Percentiles rank a stretch among this genome's conserved stretches.
Conservation (phyloP, 1,284 basidiomycete genomes). For the Apiotrichum siamense region DNA sequence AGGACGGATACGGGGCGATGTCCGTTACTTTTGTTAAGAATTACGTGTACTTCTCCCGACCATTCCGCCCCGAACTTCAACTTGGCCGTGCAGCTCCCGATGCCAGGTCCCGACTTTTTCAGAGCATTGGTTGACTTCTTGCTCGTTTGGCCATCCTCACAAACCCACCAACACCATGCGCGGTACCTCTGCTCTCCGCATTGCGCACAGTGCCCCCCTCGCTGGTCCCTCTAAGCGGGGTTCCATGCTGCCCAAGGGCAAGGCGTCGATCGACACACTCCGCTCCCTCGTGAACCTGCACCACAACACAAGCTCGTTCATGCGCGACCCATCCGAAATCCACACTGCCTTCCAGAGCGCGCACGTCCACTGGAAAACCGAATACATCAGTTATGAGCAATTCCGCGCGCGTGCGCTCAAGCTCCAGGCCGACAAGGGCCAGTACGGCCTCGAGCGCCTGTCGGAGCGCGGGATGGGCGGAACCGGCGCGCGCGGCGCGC, state of each 20-base stretch:
- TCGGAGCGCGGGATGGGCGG: slow-evolving; percentile 11
- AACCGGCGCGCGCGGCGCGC: slow-evolving; percentile 6
- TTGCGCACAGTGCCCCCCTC: neutral
- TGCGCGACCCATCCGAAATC: slow-evolving; percentile 31
- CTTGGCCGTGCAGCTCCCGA: too few relatives aligned
- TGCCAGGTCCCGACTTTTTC: slow-evolving; percentile 3
- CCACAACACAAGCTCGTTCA: slow-evolving; percentile 39
- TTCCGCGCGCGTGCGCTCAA: slow-evolving; percentile 5
- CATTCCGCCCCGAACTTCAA: too few relatives aligned
- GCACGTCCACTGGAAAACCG: slow-evolving; percentile 20
- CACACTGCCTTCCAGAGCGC: slow-evolving; percentile 30
- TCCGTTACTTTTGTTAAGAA: too few relatives aligned
- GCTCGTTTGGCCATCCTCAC: neutral
- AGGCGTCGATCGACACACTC: slow-evolving; percentile 23
- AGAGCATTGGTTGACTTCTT: too few relatives aligned
- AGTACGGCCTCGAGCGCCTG: slow-evolving; percentile 9
- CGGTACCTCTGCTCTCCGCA: slow-evolving; percentile 5
- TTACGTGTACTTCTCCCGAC: neutral
- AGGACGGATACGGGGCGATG: too few relatives aligned
- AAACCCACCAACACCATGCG: slow-evolving; percentile 3
- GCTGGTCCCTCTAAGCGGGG: slow-evolving; percentile 3
- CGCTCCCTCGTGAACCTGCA: slow-evolving; percentile 37
- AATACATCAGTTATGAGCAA: slow-evolving; percentile 16
- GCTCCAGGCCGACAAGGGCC: slow-evolving; percentile 2
- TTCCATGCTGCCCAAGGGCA: slow-evolving; percentile 9